Evolutionary conservation across 2,329 filamentous ascomycete species (phyloP).

Genomic region (Bertia moriformis): DNA sequence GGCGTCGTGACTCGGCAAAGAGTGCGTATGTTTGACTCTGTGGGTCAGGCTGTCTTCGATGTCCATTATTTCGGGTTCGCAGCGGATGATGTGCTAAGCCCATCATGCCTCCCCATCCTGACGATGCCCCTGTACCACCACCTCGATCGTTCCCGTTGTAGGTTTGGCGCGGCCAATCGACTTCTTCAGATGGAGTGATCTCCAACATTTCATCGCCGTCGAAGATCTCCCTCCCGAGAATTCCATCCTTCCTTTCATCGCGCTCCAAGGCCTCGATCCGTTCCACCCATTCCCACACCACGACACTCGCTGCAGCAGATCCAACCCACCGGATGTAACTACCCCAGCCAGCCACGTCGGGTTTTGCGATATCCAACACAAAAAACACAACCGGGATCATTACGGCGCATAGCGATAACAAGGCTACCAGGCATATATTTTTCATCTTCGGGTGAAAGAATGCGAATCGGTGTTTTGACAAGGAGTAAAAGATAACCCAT

Average conservation of each 20-base stretch:
- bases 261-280: constrained; percentile 60
- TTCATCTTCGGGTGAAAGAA: constrained; percentile 62
- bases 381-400: constrained; percentile 64
- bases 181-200: constrained; percentile 40
- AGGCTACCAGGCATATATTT: constrained; percentile 53
- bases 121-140: constrained; percentile 16
- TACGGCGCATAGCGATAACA: constrained; percentile 49
- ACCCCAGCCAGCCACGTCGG: constrained; percentile 58
- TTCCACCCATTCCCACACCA: constrained; percentile 72
- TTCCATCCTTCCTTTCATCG: constrained; percentile 60
- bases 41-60: not conserved
- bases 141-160: constrained; percentile 16
- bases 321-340: constrained; percentile 68
- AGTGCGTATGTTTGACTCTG: not conserved
- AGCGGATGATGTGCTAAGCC: constrained; percentile 17
- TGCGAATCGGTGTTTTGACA: constrained; percentile 56
- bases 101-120: constrained; percentile 21
- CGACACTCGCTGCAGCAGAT: constrained; percentile 61
- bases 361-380: constrained; percentile 57
- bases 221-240: constrained; percentile 56
- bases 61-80: constrained; percentile 7
- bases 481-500: constrained; percentile 61
- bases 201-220: constrained; percentile 65
- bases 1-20: constrained; percentile 4
- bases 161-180: constrained; percentile 25